phyloP scores from a whole-genome alignment of 805 yeast genomes.

The Wickerhamomyces silvicola region DNA sequence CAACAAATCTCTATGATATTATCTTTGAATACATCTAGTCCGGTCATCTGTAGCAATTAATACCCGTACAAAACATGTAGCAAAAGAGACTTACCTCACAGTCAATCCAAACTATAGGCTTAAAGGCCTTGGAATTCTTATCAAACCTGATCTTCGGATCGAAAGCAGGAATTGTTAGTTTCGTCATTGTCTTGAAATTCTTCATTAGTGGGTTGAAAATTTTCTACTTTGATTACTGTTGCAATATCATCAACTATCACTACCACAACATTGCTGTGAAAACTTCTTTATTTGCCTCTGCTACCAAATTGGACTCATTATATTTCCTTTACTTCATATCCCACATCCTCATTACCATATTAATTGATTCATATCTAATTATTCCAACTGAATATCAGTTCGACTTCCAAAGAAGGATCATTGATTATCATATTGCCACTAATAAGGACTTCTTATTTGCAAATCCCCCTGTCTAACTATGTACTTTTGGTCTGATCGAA shows the following conservation, averaged over 20 bases:
- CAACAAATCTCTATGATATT: conserved; percentile 90
- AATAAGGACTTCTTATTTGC: conserved; percentile 70
- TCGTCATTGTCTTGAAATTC: conserved; percentile 6
- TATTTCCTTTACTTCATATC: conserved; percentile 47
- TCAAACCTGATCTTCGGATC: conserved; percentile 8
- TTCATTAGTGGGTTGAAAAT: neutral
- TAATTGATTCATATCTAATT: conserved; percentile 69
- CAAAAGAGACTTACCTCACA: conserved; percentile 49
- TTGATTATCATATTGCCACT: conserved; percentile 50
- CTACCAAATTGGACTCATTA: conserved; percentile 31
- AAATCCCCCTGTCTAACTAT: conserved; percentile 65
- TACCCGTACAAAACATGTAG: neutral
- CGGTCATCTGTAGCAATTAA: conserved; percentile 62
- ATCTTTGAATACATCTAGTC: conserved; percentile 74
- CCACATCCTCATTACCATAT: conserved; percentile 70
- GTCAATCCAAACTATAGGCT: conserved; percentile 84
- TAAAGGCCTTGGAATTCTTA: conserved; percentile 12
- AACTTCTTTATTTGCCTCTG: conserved; percentile 12
- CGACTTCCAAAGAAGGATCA: conserved; percentile 40
- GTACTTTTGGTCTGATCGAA: conserved; percentile 66
- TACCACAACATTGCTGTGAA: neutral
- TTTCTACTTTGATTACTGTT: neutral
- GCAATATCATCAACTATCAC: neutral
- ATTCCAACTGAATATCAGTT: conserved; percentile 47
- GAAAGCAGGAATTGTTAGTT: conserved; percentile 14